Percentiles rank a stretch among this genome's conserved stretches.
Conservation (phyloP, 2,329 filamentous ascomycete species). For the Penicillium sp. region DNA sequence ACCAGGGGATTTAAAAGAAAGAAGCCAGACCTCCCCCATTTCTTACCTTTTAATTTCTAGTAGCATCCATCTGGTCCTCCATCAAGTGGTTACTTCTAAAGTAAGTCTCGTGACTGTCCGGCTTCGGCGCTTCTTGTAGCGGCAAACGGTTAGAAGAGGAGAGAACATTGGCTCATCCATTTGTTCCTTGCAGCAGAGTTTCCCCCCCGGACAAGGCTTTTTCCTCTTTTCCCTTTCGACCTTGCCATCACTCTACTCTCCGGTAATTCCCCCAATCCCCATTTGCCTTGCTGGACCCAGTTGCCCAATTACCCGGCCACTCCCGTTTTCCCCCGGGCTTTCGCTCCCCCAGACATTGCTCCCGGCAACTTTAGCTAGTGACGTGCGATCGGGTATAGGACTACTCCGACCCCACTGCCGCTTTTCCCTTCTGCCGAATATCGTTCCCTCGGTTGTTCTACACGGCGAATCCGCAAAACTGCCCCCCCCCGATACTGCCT, state of each 20-base stretch:
- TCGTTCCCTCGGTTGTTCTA: constrained; percentile 34
- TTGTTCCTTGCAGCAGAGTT: not conserved
- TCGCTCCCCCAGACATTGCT: constrained; percentile 4
- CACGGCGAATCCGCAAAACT: constrained; percentile 7
- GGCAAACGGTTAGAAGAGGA: not conserved
- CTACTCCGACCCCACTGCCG: constrained; percentile 7
- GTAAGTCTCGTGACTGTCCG: constrained; percentile 8
- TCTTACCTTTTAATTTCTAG: not conserved
- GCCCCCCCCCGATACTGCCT: constrained; percentile 4
- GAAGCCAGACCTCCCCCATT: not conserved
- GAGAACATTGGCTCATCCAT: constrained; percentile 15
- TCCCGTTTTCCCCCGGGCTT: constrained; percentile 20
- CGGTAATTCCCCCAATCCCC: constrained; percentile 18
- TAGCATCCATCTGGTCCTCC: too few species aligned
- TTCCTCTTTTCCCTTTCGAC: constrained; percentile 17
- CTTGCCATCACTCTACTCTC: constrained; percentile 5
- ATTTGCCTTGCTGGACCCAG: constrained; percentile 7
- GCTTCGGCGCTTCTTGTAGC: constrained; percentile 6
- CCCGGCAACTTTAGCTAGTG: not conserved
- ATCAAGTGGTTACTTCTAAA: not conserved
- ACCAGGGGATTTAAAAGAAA: not conserved
- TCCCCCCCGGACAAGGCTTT: constrained; percentile 26
- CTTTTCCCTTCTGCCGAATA: constrained; percentile 37
- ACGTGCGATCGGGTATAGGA: constrained; percentile 3
- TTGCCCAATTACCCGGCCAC: constrained; percentile 7